Base-by-base conservation (phyloP, 306 rosid genomes). In the Prinsepia uniflora region DNA sequence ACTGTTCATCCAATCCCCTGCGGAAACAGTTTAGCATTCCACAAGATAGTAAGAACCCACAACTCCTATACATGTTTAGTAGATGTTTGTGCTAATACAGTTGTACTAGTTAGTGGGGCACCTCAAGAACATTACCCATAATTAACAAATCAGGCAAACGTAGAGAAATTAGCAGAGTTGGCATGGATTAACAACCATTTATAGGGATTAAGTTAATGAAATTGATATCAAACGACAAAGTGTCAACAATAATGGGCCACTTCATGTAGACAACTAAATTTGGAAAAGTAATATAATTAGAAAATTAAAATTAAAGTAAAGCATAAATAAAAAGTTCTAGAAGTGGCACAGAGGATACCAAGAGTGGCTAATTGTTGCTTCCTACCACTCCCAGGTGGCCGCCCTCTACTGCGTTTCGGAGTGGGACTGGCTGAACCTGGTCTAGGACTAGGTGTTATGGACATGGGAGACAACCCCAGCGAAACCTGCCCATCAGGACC, bases 1-100 rank as follows among this genome's bases (percentile, higher is more conserved):
- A 81, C 20, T 84, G 84, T 91, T 95, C 97, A 95, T 91, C 99
- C 99, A 95, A 45, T 95, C 99, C 79, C 99, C 99, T 95, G 59
- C 50, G 82, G 75, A 39, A 68, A 70, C 48, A 68, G 39, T 66
- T 67, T n/a, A 73, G 42, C 65, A 61, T 49, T 76, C 14, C 70
- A 18, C 57, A 13, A 55, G n/a, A 55, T 56, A 59, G 53, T 65
- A 61, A 19, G 60, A 72, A 68, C 39, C 55, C 60, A 53, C 55
- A 46, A 63, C 49, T 62, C 68, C 20, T 34, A 58, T 14, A 7
- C 24, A 68, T 60, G 59, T 69, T 79, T 57, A 54, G 40, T 49
- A 81, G 47, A 77, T 50, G 48, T 59, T 39, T 36, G 15, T 18
- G 40, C 55, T 58, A 68, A 19, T 63, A 8, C 71, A 61, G 30